Conservation (phyloP, 1,284 basidiomycete species). For the Lentinus polychrous region DNA sequence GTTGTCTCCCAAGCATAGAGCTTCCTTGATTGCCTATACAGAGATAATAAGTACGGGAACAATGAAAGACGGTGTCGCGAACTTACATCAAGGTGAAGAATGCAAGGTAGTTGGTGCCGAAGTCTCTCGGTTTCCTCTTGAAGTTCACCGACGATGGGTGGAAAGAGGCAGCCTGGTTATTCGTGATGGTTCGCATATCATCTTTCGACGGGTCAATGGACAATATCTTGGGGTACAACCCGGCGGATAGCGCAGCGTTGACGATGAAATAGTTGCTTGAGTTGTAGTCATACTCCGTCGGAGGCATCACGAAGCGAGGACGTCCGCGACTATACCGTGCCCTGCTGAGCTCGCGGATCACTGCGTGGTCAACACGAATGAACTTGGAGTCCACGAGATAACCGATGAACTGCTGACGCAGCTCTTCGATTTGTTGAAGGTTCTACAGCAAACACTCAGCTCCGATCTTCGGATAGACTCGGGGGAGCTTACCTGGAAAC, state of each 20-base stretch:
- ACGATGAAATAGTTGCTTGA: slow-evolving; percentile 60
- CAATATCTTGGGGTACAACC: slow-evolving; percentile 91
- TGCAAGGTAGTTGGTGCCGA: slow-evolving; percentile 68
- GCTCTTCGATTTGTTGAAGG: slow-evolving; percentile 93
- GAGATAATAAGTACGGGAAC: slow-evolving; percentile 10
- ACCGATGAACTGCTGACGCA: slow-evolving; percentile 90
- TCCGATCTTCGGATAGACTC: not conserved
- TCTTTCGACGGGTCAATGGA: slow-evolving; percentile 51
- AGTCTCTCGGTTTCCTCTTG: slow-evolving; percentile 55
- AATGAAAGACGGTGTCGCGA: slow-evolving; percentile 10
- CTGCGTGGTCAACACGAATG: slow-evolving; percentile 61
- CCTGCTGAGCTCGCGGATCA: slow-evolving; percentile 73
- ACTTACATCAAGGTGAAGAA: slow-evolving; percentile 89
- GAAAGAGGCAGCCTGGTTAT: slow-evolving; percentile 78
- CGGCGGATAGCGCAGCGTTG: slow-evolving; percentile 80
- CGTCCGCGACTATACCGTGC: slow-evolving; percentile 71
- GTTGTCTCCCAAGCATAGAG: slow-evolving; percentile 97
- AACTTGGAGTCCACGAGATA: slow-evolving; percentile 87
- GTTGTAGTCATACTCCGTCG: slow-evolving; percentile 68
- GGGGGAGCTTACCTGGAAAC: slow-evolving; percentile 58
- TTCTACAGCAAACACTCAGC: slow-evolving; percentile 44
- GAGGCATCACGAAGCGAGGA: slow-evolving; percentile 74
- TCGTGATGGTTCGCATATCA: slow-evolving; percentile 77
- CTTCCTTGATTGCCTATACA: slow-evolving; percentile 78
- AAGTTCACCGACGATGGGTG: slow-evolving; percentile 95